Conservation (phyloP, 768 basidiomycete species). For the Leccinum subtestaceum region DNA sequence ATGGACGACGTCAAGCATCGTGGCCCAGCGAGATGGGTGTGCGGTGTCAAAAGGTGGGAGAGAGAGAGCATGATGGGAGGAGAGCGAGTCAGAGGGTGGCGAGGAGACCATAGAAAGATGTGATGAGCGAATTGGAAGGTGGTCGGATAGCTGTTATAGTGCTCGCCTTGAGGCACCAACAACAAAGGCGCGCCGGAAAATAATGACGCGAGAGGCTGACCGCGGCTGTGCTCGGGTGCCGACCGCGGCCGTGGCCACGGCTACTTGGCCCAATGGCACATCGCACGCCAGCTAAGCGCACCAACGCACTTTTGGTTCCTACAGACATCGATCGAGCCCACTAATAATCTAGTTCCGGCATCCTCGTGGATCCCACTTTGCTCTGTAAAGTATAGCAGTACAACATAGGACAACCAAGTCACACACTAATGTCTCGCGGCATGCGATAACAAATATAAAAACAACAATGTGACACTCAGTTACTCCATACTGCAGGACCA, state of each 20-base stretch:
- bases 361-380: not conserved
- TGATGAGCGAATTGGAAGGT: not conserved
- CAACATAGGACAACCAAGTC: slow-evolving; percentile 9
- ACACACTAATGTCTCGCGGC: not conserved
- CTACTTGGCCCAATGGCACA: not conserved
- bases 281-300: not conserved
- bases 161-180: slow-evolving; percentile 23
- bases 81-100: not conserved
- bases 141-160: slow-evolving; percentile 4
- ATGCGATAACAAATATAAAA: slow-evolving; percentile 3
- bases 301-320: not conserved
- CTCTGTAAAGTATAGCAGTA: slow-evolving; percentile 8
- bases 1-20: slow-evolving; percentile 6
- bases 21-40: not conserved
- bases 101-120: not conserved
- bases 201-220: not conserved
- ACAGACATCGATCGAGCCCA: not conserved
- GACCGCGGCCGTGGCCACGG: not conserved
- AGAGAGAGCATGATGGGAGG: not conserved
- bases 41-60: slow-evolving; percentile 1
- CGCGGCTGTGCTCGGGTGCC: slow-evolving; percentile 8
- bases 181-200: slow-evolving; percentile 13
- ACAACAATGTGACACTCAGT: slow-evolving; percentile 2
- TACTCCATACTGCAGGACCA: slow-evolving; percentile 16
- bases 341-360: not conserved